phyloP scores from a whole-genome alignment of 805 yeast species.

The Metschnikowia peoriensis region DNA sequence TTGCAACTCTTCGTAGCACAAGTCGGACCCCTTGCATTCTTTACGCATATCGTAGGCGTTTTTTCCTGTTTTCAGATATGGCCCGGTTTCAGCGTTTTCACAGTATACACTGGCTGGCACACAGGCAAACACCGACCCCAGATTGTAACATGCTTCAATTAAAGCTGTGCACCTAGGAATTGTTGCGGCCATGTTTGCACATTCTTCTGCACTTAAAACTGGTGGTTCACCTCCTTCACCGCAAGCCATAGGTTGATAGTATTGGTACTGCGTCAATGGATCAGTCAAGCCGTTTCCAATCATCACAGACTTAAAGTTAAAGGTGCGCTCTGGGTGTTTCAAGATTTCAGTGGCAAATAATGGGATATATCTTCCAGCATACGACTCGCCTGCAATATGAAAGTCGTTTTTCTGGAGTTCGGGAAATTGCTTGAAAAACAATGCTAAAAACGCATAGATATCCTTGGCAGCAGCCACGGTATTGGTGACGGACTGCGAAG shows the following conservation, averaged over 20 bases:
- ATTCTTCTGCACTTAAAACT: slow-evolving; percentile 68
- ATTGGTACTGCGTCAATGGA: slow-evolving; percentile 47
- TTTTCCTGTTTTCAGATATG: slow-evolving; percentile 62
- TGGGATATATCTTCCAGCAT: slow-evolving; percentile 94
- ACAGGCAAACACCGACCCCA: slow-evolving; percentile 77
- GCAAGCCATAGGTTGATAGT: slow-evolving; percentile 85
- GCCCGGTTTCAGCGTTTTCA: slow-evolving; percentile 72
- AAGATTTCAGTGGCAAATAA: slow-evolving; percentile 80
- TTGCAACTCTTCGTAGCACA: slow-evolving; percentile 79
- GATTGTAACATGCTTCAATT: slow-evolving; percentile 73
- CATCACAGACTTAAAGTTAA: slow-evolving; percentile 52
- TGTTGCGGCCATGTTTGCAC: slow-evolving; percentile 60
- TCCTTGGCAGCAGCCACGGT: slow-evolving; percentile 86
- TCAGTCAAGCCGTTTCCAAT: slow-evolving; percentile 95
- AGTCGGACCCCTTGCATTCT: slow-evolving; percentile 62
- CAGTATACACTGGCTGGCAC: slow-evolving; percentile 91
- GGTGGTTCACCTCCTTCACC: slow-evolving; percentile 82
- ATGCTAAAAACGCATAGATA: slow-evolving; percentile 76
- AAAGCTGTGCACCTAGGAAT: slow-evolving; percentile 74
- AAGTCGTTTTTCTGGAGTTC: slow-evolving; percentile 54
- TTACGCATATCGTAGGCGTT: slow-evolving; percentile 89
- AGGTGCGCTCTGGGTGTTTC: slow-evolving; percentile 26
- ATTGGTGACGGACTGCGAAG: slow-evolving; percentile 58
- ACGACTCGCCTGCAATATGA: slow-evolving; percentile 92
- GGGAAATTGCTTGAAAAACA: slow-evolving; percentile 84